phyloP scores from a whole-genome alignment of 2,329 filamentous ascomycete species.

The Salinomyces thailandicus region DNA sequence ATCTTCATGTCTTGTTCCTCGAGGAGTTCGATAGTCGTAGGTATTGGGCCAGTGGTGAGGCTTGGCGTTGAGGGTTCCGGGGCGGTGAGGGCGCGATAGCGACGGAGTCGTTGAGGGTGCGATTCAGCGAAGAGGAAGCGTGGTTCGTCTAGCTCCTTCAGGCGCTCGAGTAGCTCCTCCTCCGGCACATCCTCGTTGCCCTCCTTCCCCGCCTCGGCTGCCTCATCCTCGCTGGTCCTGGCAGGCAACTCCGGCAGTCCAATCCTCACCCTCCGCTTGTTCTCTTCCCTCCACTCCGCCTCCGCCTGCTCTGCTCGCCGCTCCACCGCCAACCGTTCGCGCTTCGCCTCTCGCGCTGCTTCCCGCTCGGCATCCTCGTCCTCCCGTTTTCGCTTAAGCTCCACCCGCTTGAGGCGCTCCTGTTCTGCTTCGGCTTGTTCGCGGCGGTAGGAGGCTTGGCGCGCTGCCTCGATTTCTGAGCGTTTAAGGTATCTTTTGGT shows the following conservation, averaged over 20 bases:
- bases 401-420: conserved; percentile 57
- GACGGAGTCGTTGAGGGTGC: conserved; percentile 55
- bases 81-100: conserved; percentile 55
- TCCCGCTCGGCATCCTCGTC: conserved; percentile 68
- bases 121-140: conserved; percentile 70
- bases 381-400: conserved; percentile 78
- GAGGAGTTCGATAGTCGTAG: conserved; percentile 69
- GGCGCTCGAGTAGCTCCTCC: conserved; percentile 54
- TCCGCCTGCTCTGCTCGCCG: conserved; percentile 59
- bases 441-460: conserved; percentile 66
- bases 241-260: conserved; percentile 65
- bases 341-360: conserved; percentile 68
- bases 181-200: conserved; percentile 56
- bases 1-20: conserved; percentile 86
- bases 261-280: conserved; percentile 59
- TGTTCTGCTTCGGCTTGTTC: conserved; percentile 67
- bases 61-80: conserved; percentile 30
- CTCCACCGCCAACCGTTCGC: conserved; percentile 69
- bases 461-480: conserved; percentile 73
- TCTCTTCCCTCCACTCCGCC: conserved; percentile 63
- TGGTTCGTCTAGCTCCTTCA: conserved; percentile 66
- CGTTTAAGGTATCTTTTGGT: conserved; percentile 72
- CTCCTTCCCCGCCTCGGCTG: conserved; percentile 18
- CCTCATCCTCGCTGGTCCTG: conserved; percentile 34
- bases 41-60: conserved; percentile 67